phyloP scores from a whole-genome alignment of 495 filamentous ascomycete genomes.

The Staphylotrichum tortipilum region DNA sequence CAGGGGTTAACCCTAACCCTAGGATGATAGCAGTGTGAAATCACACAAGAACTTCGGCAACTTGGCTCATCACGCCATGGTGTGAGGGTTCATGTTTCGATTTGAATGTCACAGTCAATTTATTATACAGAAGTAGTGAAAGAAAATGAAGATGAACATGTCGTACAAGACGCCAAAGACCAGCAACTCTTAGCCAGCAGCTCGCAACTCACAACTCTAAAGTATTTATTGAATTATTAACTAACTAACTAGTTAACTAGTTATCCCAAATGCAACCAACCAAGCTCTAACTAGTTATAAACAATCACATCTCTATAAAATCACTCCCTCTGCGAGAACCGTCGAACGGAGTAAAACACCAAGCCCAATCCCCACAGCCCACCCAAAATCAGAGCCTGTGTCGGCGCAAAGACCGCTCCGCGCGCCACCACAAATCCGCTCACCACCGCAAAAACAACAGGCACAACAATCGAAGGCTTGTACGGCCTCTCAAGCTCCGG shows the following conservation, averaged over 20 bases:
- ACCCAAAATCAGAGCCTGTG: slow-evolving; percentile 37
- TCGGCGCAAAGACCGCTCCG: slow-evolving; percentile 44
- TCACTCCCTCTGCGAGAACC: background rate
- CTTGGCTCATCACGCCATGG: too few relatives aligned
- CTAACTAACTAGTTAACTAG: too few relatives aligned
- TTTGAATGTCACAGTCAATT: too few relatives aligned
- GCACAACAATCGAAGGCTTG: slow-evolving; percentile 38
- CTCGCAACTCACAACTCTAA: too few relatives aligned
- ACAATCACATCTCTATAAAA: background rate
- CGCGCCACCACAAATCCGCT: slow-evolving; percentile 47
- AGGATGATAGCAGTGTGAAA: background rate
- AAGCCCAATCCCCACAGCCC: slow-evolving; percentile 39
- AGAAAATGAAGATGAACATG: too few relatives aligned
- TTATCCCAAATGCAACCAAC: too few relatives aligned
- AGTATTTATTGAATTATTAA: too few relatives aligned
- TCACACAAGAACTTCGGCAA: background rate
- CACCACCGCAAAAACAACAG: slow-evolving; percentile 39
- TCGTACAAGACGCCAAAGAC: too few relatives aligned
- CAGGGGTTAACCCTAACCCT: background rate
- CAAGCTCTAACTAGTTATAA: too few relatives aligned
- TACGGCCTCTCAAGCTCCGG: slow-evolving; percentile 40
- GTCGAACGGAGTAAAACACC: slow-evolving; percentile 31
- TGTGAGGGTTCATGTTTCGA: too few relatives aligned
- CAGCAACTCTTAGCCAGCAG: too few relatives aligned
- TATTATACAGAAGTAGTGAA: too few relatives aligned